Percentiles rank a stretch among this genome's conserved stretches.
Evolutionary conservation across 176 grass and related monocot species (phyloP).

Genomic region (Eleusine indica): DNA sequence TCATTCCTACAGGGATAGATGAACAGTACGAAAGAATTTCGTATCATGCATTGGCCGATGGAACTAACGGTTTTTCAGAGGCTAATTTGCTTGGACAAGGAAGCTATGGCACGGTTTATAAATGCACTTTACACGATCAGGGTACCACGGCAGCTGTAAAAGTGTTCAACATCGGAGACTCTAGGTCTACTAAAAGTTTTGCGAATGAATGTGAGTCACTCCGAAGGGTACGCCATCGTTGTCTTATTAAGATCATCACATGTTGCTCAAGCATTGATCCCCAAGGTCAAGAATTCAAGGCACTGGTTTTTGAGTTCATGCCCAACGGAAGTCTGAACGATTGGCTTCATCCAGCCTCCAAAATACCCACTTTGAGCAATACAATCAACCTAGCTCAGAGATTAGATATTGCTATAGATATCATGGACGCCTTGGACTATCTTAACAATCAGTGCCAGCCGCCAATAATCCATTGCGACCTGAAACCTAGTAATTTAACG

Average conservation of each 20-base stretch:
- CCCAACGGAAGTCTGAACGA: constrained; percentile 23
- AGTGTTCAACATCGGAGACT: constrained; percentile 25
- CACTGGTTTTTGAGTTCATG: constrained; percentile 46
- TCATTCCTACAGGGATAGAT: not conserved
- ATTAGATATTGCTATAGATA: constrained; percentile 20
- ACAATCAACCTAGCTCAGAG: constrained; percentile 28
- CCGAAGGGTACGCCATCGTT: constrained; percentile 28
- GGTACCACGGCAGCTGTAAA: constrained; percentile 21
- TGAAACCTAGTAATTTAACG: constrained; percentile 56
- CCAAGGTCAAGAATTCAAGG: constrained; percentile 47
- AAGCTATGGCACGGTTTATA: constrained; percentile 34
- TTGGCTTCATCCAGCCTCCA: constrained; percentile 43
- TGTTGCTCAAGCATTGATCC: constrained; percentile 37
- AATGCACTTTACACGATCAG: constrained; percentile 19
- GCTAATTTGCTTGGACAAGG: constrained; percentile 27
- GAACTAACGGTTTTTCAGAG: constrained; percentile 31
- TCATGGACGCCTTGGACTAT: constrained; percentile 35
- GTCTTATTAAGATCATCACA: constrained; percentile 45
- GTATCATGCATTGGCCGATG: constrained; percentile 17
- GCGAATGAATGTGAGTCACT: constrained; percentile 37
- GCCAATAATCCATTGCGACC: constrained; percentile 56
- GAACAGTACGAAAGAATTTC: constrained; percentile 17
- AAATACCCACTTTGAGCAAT: not conserved
- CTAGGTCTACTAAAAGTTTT: constrained; percentile 43
- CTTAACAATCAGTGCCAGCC: constrained; percentile 41